Evolutionary conservation across 306 rosid species (phyloP), one percentile per base, ranked within the genome.

Genomic region (Rosa multiflora): DNA sequence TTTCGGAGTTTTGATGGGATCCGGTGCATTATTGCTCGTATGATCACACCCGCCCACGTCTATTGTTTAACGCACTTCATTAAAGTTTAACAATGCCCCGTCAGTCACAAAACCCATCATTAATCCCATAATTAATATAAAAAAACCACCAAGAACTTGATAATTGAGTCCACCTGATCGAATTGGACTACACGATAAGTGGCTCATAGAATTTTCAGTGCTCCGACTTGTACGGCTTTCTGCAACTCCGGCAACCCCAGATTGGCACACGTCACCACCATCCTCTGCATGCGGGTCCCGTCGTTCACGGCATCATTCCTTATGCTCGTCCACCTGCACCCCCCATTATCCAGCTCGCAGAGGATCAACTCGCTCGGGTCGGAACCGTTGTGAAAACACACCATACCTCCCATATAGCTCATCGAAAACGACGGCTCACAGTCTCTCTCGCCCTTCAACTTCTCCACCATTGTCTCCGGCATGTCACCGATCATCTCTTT

Each of bases 391-490:
- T 85, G 80, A 32, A 92, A 26, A 61, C 81, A 91, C 46, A 86
- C 90, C 53, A 81, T 75, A 64, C 83, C 62, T 35, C 90, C 92
- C 77, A 58, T 76, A 55, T 90, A 78, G 46, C 70, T 80, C 84
- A 87, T 66, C 66, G 66, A 77, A 5, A 90, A 67, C 58, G 91
- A 90, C 68, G 89, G 44, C 35, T 84, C 77, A 37, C 66, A 81
- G 39, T 55, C 72, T 40, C 81, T 76, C 73, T 84, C 91, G 0
- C 89, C 82, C 42, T 46, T 81, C 32, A 94, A 1, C 82, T 83
- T 90, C 75, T 63, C 76, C 74, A 89, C 81, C 86, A 89, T 70
- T 85, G 61, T 85, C 78, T 47, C 76, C 13, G 97, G 96, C 97
- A 92, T 89, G 85, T 91, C 94, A 1, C 91, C 90, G 1, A 91